Conservation (phyloP, 2,329 filamentous ascomycete genomes). For the Penicillium crustosum region DNA sequence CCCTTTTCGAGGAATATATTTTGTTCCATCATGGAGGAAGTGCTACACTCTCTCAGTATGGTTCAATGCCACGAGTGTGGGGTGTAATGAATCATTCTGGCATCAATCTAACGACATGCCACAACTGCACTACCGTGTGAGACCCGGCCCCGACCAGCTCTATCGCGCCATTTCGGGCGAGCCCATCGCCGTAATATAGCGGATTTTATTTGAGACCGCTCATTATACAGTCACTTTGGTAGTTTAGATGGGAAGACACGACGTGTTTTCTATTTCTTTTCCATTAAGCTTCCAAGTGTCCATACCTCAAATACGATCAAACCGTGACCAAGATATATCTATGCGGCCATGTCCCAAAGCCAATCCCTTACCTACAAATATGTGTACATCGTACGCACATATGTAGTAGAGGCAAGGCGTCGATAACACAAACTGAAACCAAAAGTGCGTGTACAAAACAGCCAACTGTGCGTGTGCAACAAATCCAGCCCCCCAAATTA, state of each 20-base stretch:
- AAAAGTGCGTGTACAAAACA: neutral
- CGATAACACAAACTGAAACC: neutral
- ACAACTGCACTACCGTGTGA: neutral
- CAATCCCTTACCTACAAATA: neutral
- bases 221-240: neutral
- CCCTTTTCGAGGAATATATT: no score
- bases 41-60: neutral
- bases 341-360: neutral
- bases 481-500: slow-evolving; percentile 2
- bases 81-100: no score
- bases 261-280: neutral
- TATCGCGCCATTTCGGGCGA: neutral
- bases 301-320: neutral
- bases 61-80: neutral
- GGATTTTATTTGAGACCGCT: neutral
- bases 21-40: neutral
- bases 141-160: neutral
- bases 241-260: neutral
- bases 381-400: neutral
- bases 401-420: neutral
- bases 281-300: neutral
- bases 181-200: neutral
- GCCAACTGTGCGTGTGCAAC: neutral
- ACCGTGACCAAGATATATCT: neutral
- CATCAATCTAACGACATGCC: neutral